These are phyloP conservation scores for Leccinellum albellum DNA, from an alignment of 768 basidiomycete species.

Conservation along the genomic window DNA sequence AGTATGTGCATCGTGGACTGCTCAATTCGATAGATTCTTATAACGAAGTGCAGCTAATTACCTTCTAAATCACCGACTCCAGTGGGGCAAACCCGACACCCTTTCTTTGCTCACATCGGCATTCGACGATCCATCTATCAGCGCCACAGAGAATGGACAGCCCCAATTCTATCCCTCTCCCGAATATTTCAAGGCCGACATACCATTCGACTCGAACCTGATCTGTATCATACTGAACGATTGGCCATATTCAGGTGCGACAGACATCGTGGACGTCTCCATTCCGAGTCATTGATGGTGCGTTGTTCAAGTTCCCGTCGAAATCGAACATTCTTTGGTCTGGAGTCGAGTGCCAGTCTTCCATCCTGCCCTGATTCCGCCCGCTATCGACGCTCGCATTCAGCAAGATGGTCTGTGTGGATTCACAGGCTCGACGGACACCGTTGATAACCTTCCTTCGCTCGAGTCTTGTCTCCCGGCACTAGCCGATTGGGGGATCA, in stretches of 20 bases:
- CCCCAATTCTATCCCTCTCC: slow-evolving; percentile 24
- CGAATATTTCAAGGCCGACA: slow-evolving; percentile 63
- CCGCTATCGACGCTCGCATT: slow-evolving; percentile 52
- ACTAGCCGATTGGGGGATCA: slow-evolving; percentile 68
- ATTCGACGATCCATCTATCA: slow-evolving; percentile 37
- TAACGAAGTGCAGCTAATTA: slow-evolving; percentile 53
- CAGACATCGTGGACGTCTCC: background rate
- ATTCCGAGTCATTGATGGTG: background rate
- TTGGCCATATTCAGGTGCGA: slow-evolving; percentile 82
- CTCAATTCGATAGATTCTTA: background rate
- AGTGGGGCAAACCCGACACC: slow-evolving; percentile 71
- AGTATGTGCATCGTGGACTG: slow-evolving; percentile 40
- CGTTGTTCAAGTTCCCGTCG: slow-evolving; percentile 51
- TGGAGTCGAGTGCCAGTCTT: slow-evolving; percentile 77
- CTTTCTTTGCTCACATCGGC: slow-evolving; percentile 57
- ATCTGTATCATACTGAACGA: slow-evolving; percentile 77
- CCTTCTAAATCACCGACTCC: slow-evolving; percentile 62
- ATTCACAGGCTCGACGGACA: slow-evolving; percentile 60
- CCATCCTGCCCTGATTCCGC: slow-evolving; percentile 52
- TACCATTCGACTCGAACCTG: slow-evolving; percentile 43
- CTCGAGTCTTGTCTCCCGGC: slow-evolving; percentile 57
- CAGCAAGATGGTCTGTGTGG: slow-evolving; percentile 79
- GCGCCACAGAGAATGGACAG: slow-evolving; percentile 3
- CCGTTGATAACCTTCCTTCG: slow-evolving; percentile 57
- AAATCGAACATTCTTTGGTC: slow-evolving; percentile 70